Evolutionary conservation across 225 moss, liverwort and hornwort species (phyloP), one percentile per base, ranked within the genome.

Genomic region (Physcomitrellopsis africana): DNA sequence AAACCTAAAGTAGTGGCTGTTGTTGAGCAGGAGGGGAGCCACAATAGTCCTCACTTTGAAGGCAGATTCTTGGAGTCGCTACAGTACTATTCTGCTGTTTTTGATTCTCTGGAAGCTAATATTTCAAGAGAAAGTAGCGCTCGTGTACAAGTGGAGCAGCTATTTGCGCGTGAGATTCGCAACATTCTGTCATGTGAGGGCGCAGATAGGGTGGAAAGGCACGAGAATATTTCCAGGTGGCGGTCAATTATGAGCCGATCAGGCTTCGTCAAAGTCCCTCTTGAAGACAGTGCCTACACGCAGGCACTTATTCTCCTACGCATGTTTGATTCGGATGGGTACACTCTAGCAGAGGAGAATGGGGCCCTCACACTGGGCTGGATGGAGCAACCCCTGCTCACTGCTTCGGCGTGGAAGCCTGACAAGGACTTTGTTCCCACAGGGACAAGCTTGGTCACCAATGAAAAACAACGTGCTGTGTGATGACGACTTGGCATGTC

Each of bases 1-100:
- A 93, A 91, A 49, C 89, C 94, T 8, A 89, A 81, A 79, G 92
- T 99, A 51, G 87, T 94, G 65, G 97, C 94, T 4, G 57, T 94
- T 7, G 90, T 94, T 67, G 97, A 99, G 84, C 97, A 99, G 55
- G 97, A 99, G 83, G 97, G 90, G 43, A 91, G 90, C 73, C 97
- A 99, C 81, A 99, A 99, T 37, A 88, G 92, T 69, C 68, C 80
- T 0, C 83, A 89, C 3, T 93, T 93, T 45, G 97, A 94, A 68
- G 85, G 90, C 47, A 79, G 90, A 55, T 91, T 99, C 65, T 63
- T 99, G 19, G 92, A 93, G 78, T 89, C 97, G 14, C 71, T 99
- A 18, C 92, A 92, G 51, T 94, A 93, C 69, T 99, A 99, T 43
- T 93, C 93, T 57, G 94, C 94, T 15, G 63, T 99, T 69, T 99